These are phyloP conservation scores for Tagetes erecta DNA, from an alignment of 129 eudicot species.

Conservation along the genomic window DNA sequence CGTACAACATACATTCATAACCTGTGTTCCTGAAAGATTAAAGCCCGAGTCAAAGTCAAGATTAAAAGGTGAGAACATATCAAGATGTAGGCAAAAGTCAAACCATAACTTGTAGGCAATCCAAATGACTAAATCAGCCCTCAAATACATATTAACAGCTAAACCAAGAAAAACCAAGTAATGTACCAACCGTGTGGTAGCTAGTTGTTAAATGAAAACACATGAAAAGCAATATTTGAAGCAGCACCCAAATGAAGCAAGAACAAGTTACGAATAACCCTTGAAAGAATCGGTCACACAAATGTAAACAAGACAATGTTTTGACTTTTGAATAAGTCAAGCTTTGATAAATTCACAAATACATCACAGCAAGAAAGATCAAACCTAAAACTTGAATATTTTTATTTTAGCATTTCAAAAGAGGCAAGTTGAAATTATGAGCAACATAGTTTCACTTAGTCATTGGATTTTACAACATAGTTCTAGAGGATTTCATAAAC, in stretches of 20 bases:
- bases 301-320: not conserved
- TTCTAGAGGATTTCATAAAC: not conserved
- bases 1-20: slow-evolving; percentile 75
- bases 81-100: not conserved
- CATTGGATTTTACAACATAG: not conserved
- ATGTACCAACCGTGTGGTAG: not conserved
- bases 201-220: not conserved
- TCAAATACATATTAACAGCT: not conserved
- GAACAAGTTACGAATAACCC: not conserved
- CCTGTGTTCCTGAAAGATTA: slow-evolving; percentile 54
- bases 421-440: not conserved
- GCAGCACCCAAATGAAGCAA: slow-evolving; percentile 2
- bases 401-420: too few relatives aligned
- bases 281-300: slow-evolving; percentile 6
- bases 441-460: not conserved
- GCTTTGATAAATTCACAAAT: not conserved
- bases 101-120: not conserved
- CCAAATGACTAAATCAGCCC: not conserved
- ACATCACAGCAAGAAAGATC: slow-evolving; percentile 6
- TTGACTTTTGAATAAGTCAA: not conserved
- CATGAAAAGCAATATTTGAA: not conserved
- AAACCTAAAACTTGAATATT: not conserved
- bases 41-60: slow-evolving; percentile 12
- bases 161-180: not conserved
- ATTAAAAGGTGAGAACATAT: not conserved